Percentiles rank a stretch among this genome's conserved stretches.
These are phyloP conservation scores for Labyrinthula sp. DNA, from an alignment of 352 stramenopile genomes.

Conservation along the genomic window DNA sequence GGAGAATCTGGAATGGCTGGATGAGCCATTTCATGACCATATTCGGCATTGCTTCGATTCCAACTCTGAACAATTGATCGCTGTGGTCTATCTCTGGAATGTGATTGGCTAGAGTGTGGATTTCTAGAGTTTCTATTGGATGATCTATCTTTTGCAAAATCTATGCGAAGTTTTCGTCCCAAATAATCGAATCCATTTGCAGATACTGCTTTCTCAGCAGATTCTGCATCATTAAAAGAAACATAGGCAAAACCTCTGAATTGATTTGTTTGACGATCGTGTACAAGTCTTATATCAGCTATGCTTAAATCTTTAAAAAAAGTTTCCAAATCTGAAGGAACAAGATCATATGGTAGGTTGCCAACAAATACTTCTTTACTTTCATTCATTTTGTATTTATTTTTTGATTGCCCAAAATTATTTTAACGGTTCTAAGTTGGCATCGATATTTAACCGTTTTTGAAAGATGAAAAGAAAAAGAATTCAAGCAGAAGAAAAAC, in stretches of 20 bases:
- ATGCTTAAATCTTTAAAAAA: slow-evolving; percentile 23
- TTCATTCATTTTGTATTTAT: too few species aligned
- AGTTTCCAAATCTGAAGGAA: slow-evolving; percentile 10
- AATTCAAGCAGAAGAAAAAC: too few species aligned
- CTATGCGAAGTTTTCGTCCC: slow-evolving; percentile 22
- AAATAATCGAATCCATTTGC: slow-evolving; percentile 4
- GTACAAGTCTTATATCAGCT: slow-evolving; percentile 14
- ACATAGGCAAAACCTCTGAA: slow-evolving; percentile 28
- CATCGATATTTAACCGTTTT: too few species aligned
- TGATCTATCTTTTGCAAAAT: slow-evolving; percentile 29
- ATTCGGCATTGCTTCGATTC: slow-evolving; percentile 1
- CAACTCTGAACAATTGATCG: slow-evolving; percentile 19
- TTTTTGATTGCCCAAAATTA: too few species aligned
- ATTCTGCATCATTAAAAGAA: slow-evolving; percentile 23
- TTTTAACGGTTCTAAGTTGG: too few species aligned
- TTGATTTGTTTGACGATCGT: slow-evolving; percentile 24
- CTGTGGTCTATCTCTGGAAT: slow-evolving; percentile 12
- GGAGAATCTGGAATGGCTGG: slow-evolving; percentile 49
- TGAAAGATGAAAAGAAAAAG: too few species aligned
- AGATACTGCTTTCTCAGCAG: slow-evolving; percentile 2
- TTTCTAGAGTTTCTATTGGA: slow-evolving; percentile 32
- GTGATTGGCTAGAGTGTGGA: slow-evolving; percentile 22
- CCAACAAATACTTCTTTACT: slow-evolving; percentile 28
- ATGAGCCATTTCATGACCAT: slow-evolving; percentile 38
- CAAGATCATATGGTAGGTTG: slow-evolving; percentile 22